Evolutionary conservation across 2,329 filamentous ascomycete species (phyloP).

Genomic region (Harringtonia lauricola): DNA sequence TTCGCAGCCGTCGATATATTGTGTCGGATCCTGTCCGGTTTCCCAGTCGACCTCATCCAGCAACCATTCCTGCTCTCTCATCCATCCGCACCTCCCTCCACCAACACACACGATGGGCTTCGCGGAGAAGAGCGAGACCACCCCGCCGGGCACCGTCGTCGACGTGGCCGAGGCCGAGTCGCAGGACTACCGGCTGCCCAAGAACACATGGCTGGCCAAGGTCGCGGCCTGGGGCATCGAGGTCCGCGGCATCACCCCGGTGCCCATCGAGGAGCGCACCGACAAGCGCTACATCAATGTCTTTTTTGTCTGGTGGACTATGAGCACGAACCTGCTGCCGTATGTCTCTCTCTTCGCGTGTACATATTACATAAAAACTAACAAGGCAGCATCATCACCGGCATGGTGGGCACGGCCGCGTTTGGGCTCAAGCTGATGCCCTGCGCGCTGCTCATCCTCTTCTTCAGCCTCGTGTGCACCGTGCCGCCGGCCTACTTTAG

Average conservation of each 20-base stretch:
- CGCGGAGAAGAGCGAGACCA: no score
- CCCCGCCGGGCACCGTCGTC: no score
- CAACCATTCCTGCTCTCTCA: no score
- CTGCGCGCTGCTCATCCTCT: constrained; percentile 47
- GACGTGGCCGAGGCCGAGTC: no score
- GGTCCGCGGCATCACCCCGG: constrained; percentile 30
- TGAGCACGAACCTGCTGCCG: constrained; percentile 36
- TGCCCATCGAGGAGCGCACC: constrained; percentile 28
- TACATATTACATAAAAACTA: no score
- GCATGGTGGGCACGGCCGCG: constrained; percentile 45
- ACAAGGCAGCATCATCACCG: constrained; percentile 38
- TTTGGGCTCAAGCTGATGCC: constrained; percentile 44
- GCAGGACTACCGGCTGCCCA: no score
- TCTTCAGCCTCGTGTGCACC: constrained; percentile 47
- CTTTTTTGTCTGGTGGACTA: constrained; percentile 37
- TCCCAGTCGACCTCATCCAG: no score
- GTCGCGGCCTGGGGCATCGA: constrained; percentile 18
- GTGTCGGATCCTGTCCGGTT: no score
- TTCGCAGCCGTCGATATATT: no score
- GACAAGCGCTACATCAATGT: constrained; percentile 29
- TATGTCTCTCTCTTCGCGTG: constrained; percentile 14
- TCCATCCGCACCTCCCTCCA: no score
- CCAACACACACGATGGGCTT: no score
- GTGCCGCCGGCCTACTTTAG: constrained; percentile 44
- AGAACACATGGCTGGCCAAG: no score